Evolutionary conservation across 352 stramenopile genomes (phyloP), one percentile per base, ranked within the genome.

Genomic region (Globisporangium emineosum): DNA sequence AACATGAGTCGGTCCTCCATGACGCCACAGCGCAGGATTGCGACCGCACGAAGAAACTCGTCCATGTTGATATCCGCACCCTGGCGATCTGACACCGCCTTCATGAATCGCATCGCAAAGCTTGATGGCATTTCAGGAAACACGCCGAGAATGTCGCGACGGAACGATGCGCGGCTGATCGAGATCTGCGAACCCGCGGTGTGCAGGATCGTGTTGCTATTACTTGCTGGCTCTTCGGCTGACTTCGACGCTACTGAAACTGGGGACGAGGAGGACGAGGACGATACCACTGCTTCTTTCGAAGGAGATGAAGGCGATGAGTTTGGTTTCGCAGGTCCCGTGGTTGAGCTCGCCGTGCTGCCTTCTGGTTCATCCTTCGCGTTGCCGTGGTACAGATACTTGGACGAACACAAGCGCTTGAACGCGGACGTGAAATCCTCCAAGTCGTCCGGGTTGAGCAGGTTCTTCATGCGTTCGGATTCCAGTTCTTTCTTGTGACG

Each of bases 91-190:
- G 82, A 92, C 43, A 96, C 78, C 1, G 85, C 86, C 66, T 96
- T 96, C 79, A 94, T 93, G 57, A 96, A 92, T 3, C 88, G 77
- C 83, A 96, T 93, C 9, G 86, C 86, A 64, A 96, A 94, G 61
- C 83, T 94, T 27, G 88, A 96, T 13, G 88, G 88, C 81, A 96
- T 96, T 42, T 94, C 86, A 3, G 86, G 88, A 33, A 94, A 96
- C n/a, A 96, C 88, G 25, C 88, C 86, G 43, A 96, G 77, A 45
- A 96, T 89, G 58, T 96, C 86, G 8, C 86, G 80, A 8, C 87
- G 87, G 64, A 96, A 96, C 2, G 87, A 91, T 56, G 85, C 82
- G 27, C 86, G 85, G 43, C 78, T 94, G 62, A 94, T 83, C 65
- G 78, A 90, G 60, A 93, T 90, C 60, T 93, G 81, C 13, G 84